Evolutionary conservation across 2,329 filamentous ascomycete species (phyloP), one percentile per base, ranked within the genome.

Genomic region (Diaporthe amygdali): DNA sequence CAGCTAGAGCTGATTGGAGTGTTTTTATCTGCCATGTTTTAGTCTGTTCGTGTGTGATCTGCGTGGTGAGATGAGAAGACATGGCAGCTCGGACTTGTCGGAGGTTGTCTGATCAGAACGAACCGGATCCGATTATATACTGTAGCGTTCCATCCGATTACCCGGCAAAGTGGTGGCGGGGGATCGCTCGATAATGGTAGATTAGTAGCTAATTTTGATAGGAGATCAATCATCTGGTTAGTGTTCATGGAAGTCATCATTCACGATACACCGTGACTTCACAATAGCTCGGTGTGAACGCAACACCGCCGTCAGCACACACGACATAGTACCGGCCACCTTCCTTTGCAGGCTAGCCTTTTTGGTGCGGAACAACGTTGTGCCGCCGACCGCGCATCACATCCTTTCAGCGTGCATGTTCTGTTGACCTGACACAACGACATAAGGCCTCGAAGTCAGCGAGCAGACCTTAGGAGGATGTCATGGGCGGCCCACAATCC

Each of bases 1-100:
- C 77, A 78, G 69, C 66, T 76, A 46, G 73, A 71, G 27, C 30
- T 25, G 51, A 54, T 7, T n/a, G 15, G 7, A 32, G 27, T 32
- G 51, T 54, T n/a, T 34, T 32, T 9, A 9, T 0, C 27, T 34
- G 51, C 51, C 51, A 54, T 54, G 9, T 27, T 17, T 17, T 32
- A 27, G 22, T 49, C 22, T 15, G 12, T 52, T 52, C 49, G 49
- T 52, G 5, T 5, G 27, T 30, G 49, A 27, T 27, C 2, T 30
- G 49, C 25, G 3, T 32, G 30, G 49, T 32, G 15, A 52, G 27
- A 15, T 10, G 49, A 8, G 49, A 10, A 27, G 47, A 27, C 20
- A 25, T 32, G 30, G 15, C 15, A 52, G 17, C 1, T 20, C 25
- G 49, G 27, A 20, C 15, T 52, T 52, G 49, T 52, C 49, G 27